A percentile compares a stretch with the other conserved stretches of the same genome.
Evolutionary conservation across 768 basidiomycete genomes (phyloP).

Genomic region (Lactarius trivialis): DNA sequence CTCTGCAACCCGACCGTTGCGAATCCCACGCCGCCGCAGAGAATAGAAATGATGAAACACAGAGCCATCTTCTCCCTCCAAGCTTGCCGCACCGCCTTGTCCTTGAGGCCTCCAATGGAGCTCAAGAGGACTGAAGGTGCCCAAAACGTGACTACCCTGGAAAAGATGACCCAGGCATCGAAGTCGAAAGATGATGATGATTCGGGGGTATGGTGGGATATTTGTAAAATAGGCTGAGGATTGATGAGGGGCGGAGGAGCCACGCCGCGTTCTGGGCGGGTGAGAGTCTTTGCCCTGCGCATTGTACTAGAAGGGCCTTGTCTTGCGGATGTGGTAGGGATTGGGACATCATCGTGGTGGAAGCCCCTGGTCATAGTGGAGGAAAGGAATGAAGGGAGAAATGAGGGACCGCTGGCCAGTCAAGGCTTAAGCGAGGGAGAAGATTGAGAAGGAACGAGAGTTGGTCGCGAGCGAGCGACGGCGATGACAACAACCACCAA

Average conservation of each 20-base stretch:
- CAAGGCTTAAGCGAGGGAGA: slow-evolving; percentile 14
- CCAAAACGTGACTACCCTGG: slow-evolving; percentile 82
- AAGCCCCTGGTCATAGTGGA: slow-evolving; percentile 16
- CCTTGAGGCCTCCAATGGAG: slow-evolving; percentile 73
- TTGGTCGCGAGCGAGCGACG: neutral
- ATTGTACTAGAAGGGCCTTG: slow-evolving; percentile 46
- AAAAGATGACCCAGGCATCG: slow-evolving; percentile 77
- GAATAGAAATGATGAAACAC: slow-evolving; percentile 74
- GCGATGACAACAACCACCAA: neutral
- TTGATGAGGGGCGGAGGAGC: slow-evolving; percentile 93
- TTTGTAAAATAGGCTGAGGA: slow-evolving; percentile 48
- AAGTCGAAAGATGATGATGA: slow-evolving; percentile 34
- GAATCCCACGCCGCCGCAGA: slow-evolving; percentile 83
- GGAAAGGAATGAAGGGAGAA: slow-evolving; percentile 9
- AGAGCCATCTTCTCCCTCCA: slow-evolving; percentile 98
- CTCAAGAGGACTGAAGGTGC: slow-evolving; percentile 73
- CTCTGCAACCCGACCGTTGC: slow-evolving; percentile 90
- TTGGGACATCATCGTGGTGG: slow-evolving; percentile 19
- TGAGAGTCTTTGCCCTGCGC: slow-evolving; percentile 91
- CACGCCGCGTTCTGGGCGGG: slow-evolving; percentile 89
- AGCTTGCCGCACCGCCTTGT: slow-evolving; percentile 72
- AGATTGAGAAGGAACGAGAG: slow-evolving; percentile 2
- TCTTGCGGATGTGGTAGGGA: slow-evolving; percentile 19
- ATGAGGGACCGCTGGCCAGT: slow-evolving; percentile 15
- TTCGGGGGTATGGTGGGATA: slow-evolving; percentile 33